These are phyloP conservation scores for Wickerhamomyces kurtzmanii DNA, from an alignment of 805 yeast species.

Conservation along the genomic window DNA sequence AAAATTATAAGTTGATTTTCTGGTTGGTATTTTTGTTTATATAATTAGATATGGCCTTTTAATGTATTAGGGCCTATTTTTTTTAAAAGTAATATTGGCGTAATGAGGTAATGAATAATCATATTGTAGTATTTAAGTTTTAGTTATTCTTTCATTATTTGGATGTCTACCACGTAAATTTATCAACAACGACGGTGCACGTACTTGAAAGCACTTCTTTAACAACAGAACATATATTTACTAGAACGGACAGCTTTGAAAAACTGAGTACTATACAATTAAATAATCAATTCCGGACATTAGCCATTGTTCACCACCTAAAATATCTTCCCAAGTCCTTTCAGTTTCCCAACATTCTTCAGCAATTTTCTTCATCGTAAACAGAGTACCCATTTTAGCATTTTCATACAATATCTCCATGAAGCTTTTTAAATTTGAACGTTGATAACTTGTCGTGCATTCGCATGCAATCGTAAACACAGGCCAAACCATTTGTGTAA, in stretches of 20 bases:
- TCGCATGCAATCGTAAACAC: conserved; percentile 39
- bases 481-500: conserved; percentile 60
- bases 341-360: conserved; percentile 37
- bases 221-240: no score
- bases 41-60: background rate
- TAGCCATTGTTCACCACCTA: conserved; percentile 34
- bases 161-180: no score
- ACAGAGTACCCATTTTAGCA: conserved; percentile 45
- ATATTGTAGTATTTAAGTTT: no score
- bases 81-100: no score
- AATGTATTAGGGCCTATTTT: no score
- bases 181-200: no score
- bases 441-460: conserved; percentile 24
- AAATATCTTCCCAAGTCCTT: conserved; percentile 29
- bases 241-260: background rate
- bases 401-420: conserved; percentile 33
- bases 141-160: no score
- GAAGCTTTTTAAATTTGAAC: conserved; percentile 18
- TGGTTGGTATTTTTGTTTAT: background rate
- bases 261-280: conserved; percentile 8
- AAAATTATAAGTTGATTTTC: conserved; percentile 58
- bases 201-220: no score
- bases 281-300: conserved; percentile 41
- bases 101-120: no score
- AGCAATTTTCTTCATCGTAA: conserved; percentile 30